Evolutionary conservation across 306 rosid species (phyloP).

Genomic region (Trifolium pratense): DNA sequence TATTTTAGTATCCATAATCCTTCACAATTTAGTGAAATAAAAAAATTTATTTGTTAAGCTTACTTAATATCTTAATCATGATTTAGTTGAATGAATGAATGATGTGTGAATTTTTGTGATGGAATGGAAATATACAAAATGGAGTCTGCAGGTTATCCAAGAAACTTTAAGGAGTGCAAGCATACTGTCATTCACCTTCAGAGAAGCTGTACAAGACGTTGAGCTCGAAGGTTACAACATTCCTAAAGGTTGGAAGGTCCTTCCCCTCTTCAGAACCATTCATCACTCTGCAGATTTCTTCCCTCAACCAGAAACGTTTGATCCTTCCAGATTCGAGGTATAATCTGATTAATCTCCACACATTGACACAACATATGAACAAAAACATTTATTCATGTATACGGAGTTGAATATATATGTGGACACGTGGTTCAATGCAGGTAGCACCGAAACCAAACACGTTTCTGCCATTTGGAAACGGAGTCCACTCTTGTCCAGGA

Average conservation of each 20-base stretch:
- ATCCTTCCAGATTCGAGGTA: not conserved
- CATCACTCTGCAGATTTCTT: not conserved
- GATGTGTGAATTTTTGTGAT: not conserved
- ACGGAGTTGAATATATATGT: not conserved
- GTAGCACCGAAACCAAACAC: slow-evolving; percentile 88
- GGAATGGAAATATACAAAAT: too few species aligned
- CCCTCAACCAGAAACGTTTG: not conserved
- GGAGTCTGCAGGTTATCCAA: not conserved
- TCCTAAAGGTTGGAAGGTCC: not conserved
- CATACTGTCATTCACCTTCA: not conserved
- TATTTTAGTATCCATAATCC: too few species aligned
- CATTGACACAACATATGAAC: not conserved
- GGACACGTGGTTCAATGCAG: slow-evolving; percentile 44
- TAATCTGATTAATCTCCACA: not conserved
- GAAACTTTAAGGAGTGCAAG: not conserved
- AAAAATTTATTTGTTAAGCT: too few species aligned
- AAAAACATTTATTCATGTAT: not conserved
- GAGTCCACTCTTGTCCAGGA: slow-evolving; percentile 93
- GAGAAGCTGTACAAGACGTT: not conserved
- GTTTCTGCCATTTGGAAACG: slow-evolving; percentile 88
- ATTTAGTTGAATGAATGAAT: too few species aligned
- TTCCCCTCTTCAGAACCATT: not conserved
- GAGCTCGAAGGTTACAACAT: not conserved
- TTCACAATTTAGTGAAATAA: too few species aligned
- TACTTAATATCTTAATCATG: not conserved